Evolutionary conservation across 805 yeast species (phyloP), one percentile per base, ranked within the genome.

Genomic region (Starmerella vaccinii): DNA sequence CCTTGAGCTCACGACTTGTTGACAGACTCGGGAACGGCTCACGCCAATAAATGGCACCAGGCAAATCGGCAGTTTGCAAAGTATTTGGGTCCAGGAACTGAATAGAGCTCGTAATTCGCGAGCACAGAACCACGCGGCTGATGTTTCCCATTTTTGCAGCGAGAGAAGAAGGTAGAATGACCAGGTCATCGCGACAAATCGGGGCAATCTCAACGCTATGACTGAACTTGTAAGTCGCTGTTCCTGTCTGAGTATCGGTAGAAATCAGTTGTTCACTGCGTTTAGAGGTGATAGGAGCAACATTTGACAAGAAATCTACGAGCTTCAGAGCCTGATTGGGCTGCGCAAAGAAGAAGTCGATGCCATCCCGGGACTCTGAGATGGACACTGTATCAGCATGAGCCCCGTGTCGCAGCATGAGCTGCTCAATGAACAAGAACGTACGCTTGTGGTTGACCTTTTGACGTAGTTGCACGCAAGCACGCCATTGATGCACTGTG

Each of bases 401-500:
- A 1, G 97, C 96, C 62, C 83, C 84, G 67, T 88, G 94, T 63
- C 74, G 86, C 67, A 89, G 77, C 62, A 89, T 88, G 70, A 89
- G 74, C 69, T 89, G 97, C 72, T 89, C 97, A 61, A 89, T 74
- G 61, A 83, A 87, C 66, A 89, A 75, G 67, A 89, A 89, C 8
- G 97, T 89, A 73, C 95, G 81, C 71, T 89, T 89, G 68, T 89
- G 97, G 21, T 85, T 77, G 35, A 89, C 97, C 66, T 89, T 89
- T 68, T 89, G 97, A 75, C 97, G 83, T 61, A 89, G 81, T 70
- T 89, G 97, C 27, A 89, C 94, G n/a, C 89, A 76, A 15, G 96
- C 95, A 69, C 90, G 82, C 97, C 97, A 89, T 13, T 96, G 88
- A 66, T 89, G 85, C 21, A 89, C 82, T 21, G 97, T 89, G 63